These are phyloP conservation scores for Exophiala bonariae DNA, from an alignment of 2,329 filamentous ascomycete genomes.

Conservation along the genomic window DNA sequence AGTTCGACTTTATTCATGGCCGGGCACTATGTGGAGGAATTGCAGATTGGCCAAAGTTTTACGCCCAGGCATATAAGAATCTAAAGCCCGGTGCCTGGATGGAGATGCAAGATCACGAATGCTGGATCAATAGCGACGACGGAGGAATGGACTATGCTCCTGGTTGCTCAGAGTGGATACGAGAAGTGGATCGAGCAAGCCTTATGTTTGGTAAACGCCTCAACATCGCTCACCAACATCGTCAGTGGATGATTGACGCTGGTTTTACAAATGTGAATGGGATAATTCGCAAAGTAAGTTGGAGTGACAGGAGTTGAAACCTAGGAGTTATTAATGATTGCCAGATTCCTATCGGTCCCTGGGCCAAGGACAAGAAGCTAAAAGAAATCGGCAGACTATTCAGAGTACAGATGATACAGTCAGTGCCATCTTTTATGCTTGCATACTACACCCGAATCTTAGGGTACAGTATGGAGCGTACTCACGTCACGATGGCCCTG, in stretches of 20 bases:
- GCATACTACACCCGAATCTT: conserved; percentile 12
- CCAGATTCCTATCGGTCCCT: conserved; percentile 31
- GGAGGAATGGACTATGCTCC: background rate
- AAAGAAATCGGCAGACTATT: conserved; percentile 29
- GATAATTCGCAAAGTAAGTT: conserved; percentile 3
- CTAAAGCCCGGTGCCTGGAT: conserved; percentile 43
- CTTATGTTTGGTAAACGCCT: conserved; percentile 6
- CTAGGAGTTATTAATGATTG: no score
- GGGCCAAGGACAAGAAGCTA: conserved; percentile 28
- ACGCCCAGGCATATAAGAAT: conserved; percentile 41
- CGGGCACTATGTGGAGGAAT: conserved; percentile 58
- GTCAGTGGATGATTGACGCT: conserved; percentile 21
- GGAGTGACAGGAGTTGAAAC: no score
- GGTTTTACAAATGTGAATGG: conserved; percentile 28
- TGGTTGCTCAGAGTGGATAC: background rate
- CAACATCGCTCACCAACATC: conserved; percentile 9
- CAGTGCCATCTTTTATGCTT: conserved; percentile 13
- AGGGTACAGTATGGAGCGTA: conserved; percentile 9
- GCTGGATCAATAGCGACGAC: conserved; percentile 6
- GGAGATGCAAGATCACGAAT: conserved; percentile 36
- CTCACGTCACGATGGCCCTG: conserved; percentile 9
- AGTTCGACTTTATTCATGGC: conserved; percentile 62
- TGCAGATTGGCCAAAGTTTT: conserved; percentile 54
- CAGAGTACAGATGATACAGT: conserved; percentile 5
- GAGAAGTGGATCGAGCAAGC: conserved; percentile 4